Conservation (phyloP, 495 filamentous ascomycete genomes). For the Penicillium canescens region DNA sequence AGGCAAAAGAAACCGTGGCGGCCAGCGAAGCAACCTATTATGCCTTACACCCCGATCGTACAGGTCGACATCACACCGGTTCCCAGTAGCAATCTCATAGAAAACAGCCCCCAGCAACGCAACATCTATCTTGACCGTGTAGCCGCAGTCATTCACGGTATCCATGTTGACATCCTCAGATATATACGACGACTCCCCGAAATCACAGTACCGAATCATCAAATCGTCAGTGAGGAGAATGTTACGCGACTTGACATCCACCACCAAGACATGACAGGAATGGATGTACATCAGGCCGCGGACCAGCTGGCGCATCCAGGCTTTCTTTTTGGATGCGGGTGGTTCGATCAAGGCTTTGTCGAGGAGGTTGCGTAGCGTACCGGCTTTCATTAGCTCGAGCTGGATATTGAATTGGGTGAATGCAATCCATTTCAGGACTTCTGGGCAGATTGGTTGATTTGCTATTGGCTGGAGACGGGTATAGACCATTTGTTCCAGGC, state of each 20-base stretch:
- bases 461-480: constrained; percentile 2
- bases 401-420: constrained; percentile 12
- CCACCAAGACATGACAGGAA: constrained; percentile 19
- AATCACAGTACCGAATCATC: constrained; percentile 26
- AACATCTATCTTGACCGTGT: constrained; percentile 23
- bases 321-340: too few relatives aligned
- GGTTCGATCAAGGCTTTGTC: constrained; percentile 4
- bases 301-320: constrained; percentile 27
- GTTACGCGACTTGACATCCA: constrained; percentile 29
- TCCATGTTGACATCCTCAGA: constrained; percentile 22
- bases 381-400: background rate
- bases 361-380: constrained; percentile 4
- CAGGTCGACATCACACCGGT: background rate
- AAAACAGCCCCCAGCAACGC: constrained; percentile 23
- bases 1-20: too few relatives aligned
- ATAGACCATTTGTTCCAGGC: constrained; percentile 23
- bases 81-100: constrained; percentile 18
- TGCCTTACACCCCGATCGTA: background rate
- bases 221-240: constrained; percentile 26
- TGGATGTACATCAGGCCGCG: constrained; percentile 21
- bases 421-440: constrained; percentile 21
- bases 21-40: too few relatives aligned
- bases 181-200: constrained; percentile 19
- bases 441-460: constrained; percentile 7
- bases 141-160: constrained; percentile 16